Conservation (phyloP, 129 eudicot genomes). For the Heracleum sosnowskyi region DNA sequence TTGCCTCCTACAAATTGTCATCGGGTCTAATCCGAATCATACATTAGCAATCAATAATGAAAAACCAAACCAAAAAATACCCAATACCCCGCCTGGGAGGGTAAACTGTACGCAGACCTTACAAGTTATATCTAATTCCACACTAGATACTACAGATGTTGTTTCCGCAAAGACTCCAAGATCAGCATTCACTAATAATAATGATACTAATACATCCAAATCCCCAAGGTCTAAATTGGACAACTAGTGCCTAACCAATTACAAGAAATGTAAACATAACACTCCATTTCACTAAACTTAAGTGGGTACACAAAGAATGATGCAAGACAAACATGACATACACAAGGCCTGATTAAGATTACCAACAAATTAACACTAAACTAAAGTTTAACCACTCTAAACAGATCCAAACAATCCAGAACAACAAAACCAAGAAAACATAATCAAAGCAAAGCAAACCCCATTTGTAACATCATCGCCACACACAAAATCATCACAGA, state of each 20-base stretch:
- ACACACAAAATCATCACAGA: neutral
- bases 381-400: neutral
- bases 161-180: too few relatives aligned
- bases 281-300: neutral
- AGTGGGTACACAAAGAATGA: neutral
- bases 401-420: constrained; percentile 8
- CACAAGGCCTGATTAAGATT: neutral
- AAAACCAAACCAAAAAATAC: too few relatives aligned
- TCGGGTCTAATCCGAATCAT: neutral
- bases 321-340: neutral
- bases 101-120: too few relatives aligned
- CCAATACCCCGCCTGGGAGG: too few relatives aligned
- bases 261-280: neutral
- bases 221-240: neutral
- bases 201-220: too few relatives aligned
- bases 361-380: neutral
- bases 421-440: constrained; percentile 8
- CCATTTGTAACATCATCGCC: neutral
- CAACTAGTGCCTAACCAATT: neutral
- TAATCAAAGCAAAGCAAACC: neutral
- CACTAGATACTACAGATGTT: too few relatives aligned
- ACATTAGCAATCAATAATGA: too few relatives aligned
- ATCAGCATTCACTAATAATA: too few relatives aligned
- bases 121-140: too few relatives aligned
- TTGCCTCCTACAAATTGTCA: neutral